Evolutionary conservation across 345 rosid genomes (phyloP), one percentile per base, ranked within the genome.

Genomic region (Combretum micranthum): DNA sequence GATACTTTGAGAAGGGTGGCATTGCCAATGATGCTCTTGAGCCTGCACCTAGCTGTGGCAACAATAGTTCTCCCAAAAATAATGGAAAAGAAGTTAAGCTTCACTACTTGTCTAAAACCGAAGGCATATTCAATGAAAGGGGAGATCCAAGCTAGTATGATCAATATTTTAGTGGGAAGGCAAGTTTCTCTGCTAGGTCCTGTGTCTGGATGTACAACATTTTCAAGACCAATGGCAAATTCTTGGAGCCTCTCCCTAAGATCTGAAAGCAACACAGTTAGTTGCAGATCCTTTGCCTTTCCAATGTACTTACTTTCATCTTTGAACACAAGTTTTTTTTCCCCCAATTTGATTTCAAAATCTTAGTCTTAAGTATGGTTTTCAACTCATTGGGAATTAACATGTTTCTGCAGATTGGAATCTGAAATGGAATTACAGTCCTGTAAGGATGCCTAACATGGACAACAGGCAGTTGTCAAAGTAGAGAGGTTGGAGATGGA

Each of bases 361-460:
- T 32, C 39, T 42, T 20, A 19, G 5, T 1, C 50, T 7, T 12
- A 32, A 32, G 39, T 32, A 4, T n/a, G n/a, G n/a, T 9, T 32
- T 18, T 42, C 15, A 42, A 25, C 44, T 42, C 45, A 57, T 3
- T 50, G 53, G 19, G 49, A 46, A 14, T n/a, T 3, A 46, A 15
- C 4, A 46, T 15, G 19, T 22, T 15, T 50, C 15, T 13, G 52
- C 84, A 93, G 99, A 76, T 76, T 93, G 62, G 91, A 93, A 61
- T 61, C 88, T 0, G 99, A 93, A n/a, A 66, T 93, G 99, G 97
- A 85, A 83, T 50, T 76, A 86, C 72, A 93, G 99, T 70, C 99
- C 99, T 0, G 87, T 83, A 50, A 82, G 96, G 69, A 89, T 93
- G 96, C 82, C 77, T 0, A 85, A 83, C 77, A 88, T 86, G 9